Percentiles rank a stretch among this genome's conserved stretches.
Conservation (phyloP, 2,329 filamentous ascomycete species). For the Cryphonectria carpinicola region DNA sequence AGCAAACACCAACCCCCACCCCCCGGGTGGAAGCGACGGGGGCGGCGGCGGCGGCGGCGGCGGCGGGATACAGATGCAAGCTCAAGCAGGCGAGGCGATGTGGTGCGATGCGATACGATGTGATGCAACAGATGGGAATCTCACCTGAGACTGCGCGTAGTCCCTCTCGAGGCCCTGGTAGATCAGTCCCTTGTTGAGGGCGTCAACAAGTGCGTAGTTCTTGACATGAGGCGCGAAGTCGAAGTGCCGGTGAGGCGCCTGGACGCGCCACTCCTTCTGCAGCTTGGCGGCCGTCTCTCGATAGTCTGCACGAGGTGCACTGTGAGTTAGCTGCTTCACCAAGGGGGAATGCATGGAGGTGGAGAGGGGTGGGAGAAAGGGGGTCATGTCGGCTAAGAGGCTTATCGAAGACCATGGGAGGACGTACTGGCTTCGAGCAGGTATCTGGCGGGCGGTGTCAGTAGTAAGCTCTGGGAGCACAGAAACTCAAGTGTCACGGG, state of each 20-base stretch:
- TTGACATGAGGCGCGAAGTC: constrained; percentile 68
- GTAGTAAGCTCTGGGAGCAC: constrained; percentile 32
- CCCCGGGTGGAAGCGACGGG: constrained; percentile 4
- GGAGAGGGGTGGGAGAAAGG: constrained; percentile 20
- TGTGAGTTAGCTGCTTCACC: constrained; percentile 39
- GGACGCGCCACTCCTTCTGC: constrained; percentile 69
- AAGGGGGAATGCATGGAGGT: constrained; percentile 11
- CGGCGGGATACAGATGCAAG: constrained; percentile 3
- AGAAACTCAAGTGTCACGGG: constrained; percentile 25
- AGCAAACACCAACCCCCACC: neutral
- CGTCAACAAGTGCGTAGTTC: constrained; percentile 64
- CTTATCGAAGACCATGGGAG: constrained; percentile 7
- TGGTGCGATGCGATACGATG: constrained; percentile 7
- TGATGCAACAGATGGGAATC: constrained; percentile 22
- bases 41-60: neutral
- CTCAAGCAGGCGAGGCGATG: neutral
- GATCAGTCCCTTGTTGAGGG: constrained; percentile 66
- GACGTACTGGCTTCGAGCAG: constrained; percentile 66
- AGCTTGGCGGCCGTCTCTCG: constrained; percentile 69
- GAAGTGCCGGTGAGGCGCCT: constrained; percentile 64
- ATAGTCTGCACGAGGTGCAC: constrained; percentile 56
- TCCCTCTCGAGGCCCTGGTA: constrained; percentile 65
- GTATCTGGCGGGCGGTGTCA: constrained; percentile 48
- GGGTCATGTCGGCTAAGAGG: constrained; percentile 2
- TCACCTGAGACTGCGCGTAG: constrained; percentile 55